Evolutionary conservation across 2,329 filamentous ascomycete genomes (phyloP), one percentile per base, ranked within the genome.

Genomic region (Didymella pomorum): DNA sequence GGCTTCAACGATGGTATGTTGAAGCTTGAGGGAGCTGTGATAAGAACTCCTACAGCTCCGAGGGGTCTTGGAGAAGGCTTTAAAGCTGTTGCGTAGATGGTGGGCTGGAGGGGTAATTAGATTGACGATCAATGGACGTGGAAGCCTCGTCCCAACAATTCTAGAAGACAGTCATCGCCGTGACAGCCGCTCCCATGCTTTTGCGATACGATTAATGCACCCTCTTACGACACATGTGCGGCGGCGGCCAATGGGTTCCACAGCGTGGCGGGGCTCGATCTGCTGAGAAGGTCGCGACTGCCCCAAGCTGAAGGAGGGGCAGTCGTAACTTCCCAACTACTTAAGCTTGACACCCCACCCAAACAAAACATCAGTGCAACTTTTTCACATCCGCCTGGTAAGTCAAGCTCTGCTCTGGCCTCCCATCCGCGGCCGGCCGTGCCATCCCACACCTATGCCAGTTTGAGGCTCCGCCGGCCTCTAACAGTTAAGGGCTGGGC

Each of bases 381-480:
- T 53, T 58, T 63, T 66, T 64, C 62, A 64, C 61, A 69, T 55
- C 59, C 64, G 63, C 56, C 70, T 71, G 64, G 73, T 76, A 74
- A 72, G 73, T 75, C 65, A 67, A 63, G 64, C 61, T 58, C 56
- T 69, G 65, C 65, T 46, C 58, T 61, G 56, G 44, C 51, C 60
- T 65, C 58, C 68, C 68, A 64, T 75, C 74, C 74, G 73, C 74
- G 73, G 73, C 74, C 74, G 74, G 66, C 63, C 58, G 52, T 57
- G 56, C 55, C 64, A 67, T 62, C 66, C 67, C 63, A 66, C 65
- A 62, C 68, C 62, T 61, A 43, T 61, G 46, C 65, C 61, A 55
- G 60, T 64, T 64, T 53, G 57, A 58, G 49, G 56, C 54, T 60
- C 61, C 56, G 62, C 63, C 61, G 62, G 53, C 52, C 60, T 65